These are phyloP conservation scores for Globisporangium carolinianum DNA, from an alignment of 352 stramenopile species.

Conservation along the genomic window DNA sequence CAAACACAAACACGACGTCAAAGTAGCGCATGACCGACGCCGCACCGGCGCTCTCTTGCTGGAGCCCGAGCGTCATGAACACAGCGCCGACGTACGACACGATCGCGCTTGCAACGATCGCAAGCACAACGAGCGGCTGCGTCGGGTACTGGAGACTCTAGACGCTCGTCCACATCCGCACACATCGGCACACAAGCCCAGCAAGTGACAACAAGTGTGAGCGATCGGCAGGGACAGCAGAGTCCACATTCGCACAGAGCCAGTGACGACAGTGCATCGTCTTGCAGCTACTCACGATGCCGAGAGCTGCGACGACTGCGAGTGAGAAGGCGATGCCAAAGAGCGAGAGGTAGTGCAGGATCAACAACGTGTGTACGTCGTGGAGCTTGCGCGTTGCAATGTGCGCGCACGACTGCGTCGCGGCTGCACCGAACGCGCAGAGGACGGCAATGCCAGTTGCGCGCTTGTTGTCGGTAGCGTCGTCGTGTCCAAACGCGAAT, in stretches of 20 bases:
- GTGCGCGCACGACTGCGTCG: conserved; percentile 40
- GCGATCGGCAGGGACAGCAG: not conserved
- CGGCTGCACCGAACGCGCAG: conserved; percentile 29
- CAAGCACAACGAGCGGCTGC: conserved; percentile 24
- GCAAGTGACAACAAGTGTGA: no score
- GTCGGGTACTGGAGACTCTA: conserved; percentile 20
- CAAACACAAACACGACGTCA: conserved; percentile 63
- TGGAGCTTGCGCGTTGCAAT: conserved; percentile 51
- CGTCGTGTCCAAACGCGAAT: conserved; percentile 29
- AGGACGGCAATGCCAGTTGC: conserved; percentile 21
- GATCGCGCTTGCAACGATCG: conserved; percentile 30
- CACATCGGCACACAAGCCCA: not conserved
- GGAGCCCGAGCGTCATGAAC: conserved; percentile 53
- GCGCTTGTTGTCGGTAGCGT: conserved; percentile 11
- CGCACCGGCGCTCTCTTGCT: conserved; percentile 52
- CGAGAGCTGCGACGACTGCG: conserved; percentile 19
- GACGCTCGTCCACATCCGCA: not conserved
- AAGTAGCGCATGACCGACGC: conserved; percentile 66
- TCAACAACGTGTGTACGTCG: conserved; percentile 21
- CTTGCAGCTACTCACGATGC: conserved; percentile 18
- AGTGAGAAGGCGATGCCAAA: conserved; percentile 25
- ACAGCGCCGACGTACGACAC: conserved; percentile 44
- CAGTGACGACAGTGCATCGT: not conserved
- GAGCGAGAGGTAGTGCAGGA: conserved; percentile 36
- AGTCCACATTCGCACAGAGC: not conserved